Evolutionary conservation across 2,329 filamentous ascomycete species (phyloP).

Genomic region (Paracoccidioides lutzii): DNA sequence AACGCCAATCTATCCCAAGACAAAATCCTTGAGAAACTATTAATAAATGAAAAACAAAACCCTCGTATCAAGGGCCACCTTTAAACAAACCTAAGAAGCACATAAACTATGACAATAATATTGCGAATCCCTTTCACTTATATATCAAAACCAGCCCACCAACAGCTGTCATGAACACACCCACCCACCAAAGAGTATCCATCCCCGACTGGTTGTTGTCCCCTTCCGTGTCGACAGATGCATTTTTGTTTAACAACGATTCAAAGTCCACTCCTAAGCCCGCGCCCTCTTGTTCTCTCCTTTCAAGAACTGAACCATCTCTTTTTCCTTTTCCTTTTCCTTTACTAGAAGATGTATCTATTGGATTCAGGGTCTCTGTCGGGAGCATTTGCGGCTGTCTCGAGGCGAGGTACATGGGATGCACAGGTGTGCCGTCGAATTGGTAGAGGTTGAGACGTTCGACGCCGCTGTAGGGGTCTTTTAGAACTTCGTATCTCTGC

Average conservation of each 20-base stretch:
- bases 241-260: conserved; percentile 16
- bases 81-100: background rate
- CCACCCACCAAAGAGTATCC: conserved; percentile 37
- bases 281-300: background rate
- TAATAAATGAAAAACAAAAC: too few species aligned
- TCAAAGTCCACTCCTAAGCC: conserved; percentile 3
- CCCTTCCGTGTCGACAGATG: conserved; percentile 21
- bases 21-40: too few species aligned
- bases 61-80: too few species aligned
- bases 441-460: conserved; percentile 51
- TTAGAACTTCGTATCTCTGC: conserved; percentile 32
- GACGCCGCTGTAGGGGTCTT: conserved; percentile 49
- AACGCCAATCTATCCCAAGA: conserved; percentile 1
- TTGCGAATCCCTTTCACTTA: background rate
- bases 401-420: conserved; percentile 54
- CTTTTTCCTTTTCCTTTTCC: conserved; percentile 24
- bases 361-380: conserved; percentile 52
- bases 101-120: background rate
- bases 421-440: conserved; percentile 51
- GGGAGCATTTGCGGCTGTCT: conserved; percentile 56
- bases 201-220: conserved; percentile 21
- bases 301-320: conserved; percentile 1
- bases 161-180: conserved; percentile 34
- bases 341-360: conserved; percentile 15
- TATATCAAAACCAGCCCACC: conserved; percentile 29